Evolutionary conservation across 306 rosid genomes (phyloP).

Genomic region (Notholithocarpus densiflorus): DNA sequence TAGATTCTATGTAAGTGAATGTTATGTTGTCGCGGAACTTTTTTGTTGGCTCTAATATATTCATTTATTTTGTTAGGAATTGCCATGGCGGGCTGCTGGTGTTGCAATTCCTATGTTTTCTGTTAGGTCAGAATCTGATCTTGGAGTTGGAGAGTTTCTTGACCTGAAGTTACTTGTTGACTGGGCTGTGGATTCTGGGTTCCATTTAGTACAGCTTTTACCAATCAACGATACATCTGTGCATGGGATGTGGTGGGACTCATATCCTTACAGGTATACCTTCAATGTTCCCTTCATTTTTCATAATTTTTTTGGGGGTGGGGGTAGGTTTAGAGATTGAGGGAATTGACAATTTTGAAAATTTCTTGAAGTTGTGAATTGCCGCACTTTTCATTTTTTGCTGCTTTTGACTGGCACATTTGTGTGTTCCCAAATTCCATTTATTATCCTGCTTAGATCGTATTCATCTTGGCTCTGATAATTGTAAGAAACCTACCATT

Average conservation of each 20-base stretch:
- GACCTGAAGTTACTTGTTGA: slow-evolving; percentile 88
- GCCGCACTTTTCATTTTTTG: slow-evolving; percentile 12
- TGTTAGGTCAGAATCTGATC: slow-evolving; percentile 79
- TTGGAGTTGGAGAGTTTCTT: slow-evolving; percentile 99
- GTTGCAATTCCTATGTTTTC: slow-evolving; percentile 95
- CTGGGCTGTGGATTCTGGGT: slow-evolving; percentile 92
- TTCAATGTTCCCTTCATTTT: slow-evolving; percentile 1
- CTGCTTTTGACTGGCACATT: slow-evolving; percentile 6
- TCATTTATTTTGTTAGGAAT: slow-evolving; percentile 51
- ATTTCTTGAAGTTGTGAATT: slow-evolving; percentile 6
- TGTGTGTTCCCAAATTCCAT: slow-evolving; percentile 16
- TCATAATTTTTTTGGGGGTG: slow-evolving; percentile 8
- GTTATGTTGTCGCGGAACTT: slow-evolving; percentile 5
- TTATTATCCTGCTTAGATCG: slow-evolving; percentile 5
- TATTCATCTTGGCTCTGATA: slow-evolving; percentile 12
- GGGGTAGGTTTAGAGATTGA: background rate
- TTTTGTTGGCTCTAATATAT: slow-evolving; percentile 7
- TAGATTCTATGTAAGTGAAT: slow-evolving; percentile 12
- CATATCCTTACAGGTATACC: slow-evolving; percentile 93
- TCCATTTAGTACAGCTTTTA: slow-evolving; percentile 91
- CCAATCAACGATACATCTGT: slow-evolving; percentile 98
- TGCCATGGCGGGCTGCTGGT: slow-evolving; percentile 95
- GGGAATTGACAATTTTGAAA: slow-evolving; percentile 1
- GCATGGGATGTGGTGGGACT: slow-evolving; percentile 97
- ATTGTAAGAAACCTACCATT: slow-evolving; percentile 8